These are phyloP conservation scores for Dentipellis sp. DNA, from an alignment of 768 basidiomycete genomes.

Conservation along the genomic window DNA sequence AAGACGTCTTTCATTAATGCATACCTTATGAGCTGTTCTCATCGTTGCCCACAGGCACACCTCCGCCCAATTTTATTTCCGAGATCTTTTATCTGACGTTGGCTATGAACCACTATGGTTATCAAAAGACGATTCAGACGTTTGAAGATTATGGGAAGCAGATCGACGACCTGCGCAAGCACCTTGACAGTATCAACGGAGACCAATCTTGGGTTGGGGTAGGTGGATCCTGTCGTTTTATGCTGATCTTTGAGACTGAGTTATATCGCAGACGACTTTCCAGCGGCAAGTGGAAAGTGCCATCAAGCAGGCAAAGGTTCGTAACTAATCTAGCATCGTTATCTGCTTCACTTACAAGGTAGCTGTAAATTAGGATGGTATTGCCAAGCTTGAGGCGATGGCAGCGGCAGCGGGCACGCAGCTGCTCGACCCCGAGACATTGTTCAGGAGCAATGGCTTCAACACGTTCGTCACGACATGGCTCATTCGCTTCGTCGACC, in stretches of 20 bases:
- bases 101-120: constrained; percentile 85
- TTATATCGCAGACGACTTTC: constrained; percentile 42
- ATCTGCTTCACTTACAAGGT: neutral
- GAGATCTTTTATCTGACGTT: constrained; percentile 87
- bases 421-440: constrained; percentile 77
- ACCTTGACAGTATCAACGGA: constrained; percentile 66
- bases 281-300: constrained; percentile 73
- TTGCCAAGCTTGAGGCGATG: constrained; percentile 58
- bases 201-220: constrained; percentile 82
- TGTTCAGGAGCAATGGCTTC: constrained; percentile 72
- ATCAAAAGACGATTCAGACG: constrained; percentile 70
- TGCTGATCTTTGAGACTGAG: constrained; percentile 1
- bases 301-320: constrained; percentile 72
- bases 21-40: neutral
- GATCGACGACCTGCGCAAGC: constrained; percentile 64
- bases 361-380: constrained; percentile 42
- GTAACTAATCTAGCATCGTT: neutral
- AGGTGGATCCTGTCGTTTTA: constrained; percentile 16
- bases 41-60: constrained; percentile 26
- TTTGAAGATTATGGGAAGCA: constrained; percentile 70
- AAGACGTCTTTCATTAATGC: neutral
- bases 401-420: constrained; percentile 81
- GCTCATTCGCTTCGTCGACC: constrained; percentile 87
- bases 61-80: constrained; percentile 85
- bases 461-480: constrained; percentile 89